These are phyloP conservation scores for Strobilomyces confusus DNA, from an alignment of 768 basidiomycete species.

Conservation along the genomic window DNA sequence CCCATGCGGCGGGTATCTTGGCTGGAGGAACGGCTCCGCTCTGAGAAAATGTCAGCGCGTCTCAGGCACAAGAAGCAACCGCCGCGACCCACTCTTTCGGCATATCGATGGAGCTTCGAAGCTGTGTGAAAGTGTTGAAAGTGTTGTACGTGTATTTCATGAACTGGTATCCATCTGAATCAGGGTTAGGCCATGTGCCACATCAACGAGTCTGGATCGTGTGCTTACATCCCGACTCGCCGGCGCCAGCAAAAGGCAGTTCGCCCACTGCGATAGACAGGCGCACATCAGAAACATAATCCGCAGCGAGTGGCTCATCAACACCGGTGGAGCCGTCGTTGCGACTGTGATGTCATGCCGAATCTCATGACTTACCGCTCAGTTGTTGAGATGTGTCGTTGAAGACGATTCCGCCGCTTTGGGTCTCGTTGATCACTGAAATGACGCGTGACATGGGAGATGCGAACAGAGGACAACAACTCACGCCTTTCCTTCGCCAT, in stretches of 20 bases:
- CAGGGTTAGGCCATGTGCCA: not conserved
- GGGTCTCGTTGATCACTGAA: constrained; percentile 51
- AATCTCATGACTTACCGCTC: constrained; percentile 32
- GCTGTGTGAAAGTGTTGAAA: constrained; percentile 53
- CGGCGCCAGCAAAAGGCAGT: constrained; percentile 52
- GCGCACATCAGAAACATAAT: not conserved
- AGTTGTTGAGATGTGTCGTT: constrained; percentile 62
- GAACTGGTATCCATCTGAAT: constrained; percentile 50
- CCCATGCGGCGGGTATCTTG: constrained; percentile 25
- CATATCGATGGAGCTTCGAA: constrained; percentile 47
- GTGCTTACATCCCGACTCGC: constrained; percentile 61
- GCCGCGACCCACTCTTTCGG: constrained; percentile 47
- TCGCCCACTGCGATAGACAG: constrained; percentile 25
- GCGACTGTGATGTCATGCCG: constrained; percentile 16
- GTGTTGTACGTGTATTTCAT: constrained; percentile 52
- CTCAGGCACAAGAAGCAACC: not conserved
- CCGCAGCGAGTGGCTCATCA: constrained; percentile 1
- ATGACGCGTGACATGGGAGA: not conserved
- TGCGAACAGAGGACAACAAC: constrained; percentile 6
- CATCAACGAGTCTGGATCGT: not conserved
- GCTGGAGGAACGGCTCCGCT: constrained; percentile 18
- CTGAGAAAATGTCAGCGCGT: constrained; percentile 12
- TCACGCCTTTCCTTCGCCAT: constrained; percentile 37
- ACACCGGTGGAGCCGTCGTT: constrained; percentile 11
- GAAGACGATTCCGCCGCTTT: constrained; percentile 52